Conservation (phyloP, 2,329 filamentous ascomycete genomes). For the Alternaria brassicicola region DNA sequence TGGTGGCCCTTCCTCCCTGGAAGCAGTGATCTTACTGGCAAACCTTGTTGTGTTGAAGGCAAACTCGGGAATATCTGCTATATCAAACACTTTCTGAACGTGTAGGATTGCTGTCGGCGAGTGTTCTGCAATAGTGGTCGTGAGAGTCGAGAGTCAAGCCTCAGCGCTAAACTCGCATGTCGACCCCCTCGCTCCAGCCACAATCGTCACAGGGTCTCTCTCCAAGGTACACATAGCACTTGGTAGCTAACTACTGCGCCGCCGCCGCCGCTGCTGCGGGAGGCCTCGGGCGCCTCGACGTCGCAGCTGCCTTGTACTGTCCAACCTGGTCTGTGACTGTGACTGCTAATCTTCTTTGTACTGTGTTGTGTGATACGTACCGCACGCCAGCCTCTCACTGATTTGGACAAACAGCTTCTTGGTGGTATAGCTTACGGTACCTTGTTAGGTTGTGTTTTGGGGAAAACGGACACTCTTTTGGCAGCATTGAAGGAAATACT, state of each 20-base stretch:
- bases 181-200: slow-evolving; percentile 9
- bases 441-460: not conserved
- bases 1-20: not conserved
- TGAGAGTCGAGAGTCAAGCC: not conserved
- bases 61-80: not conserved
- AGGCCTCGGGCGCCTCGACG: slow-evolving; percentile 7
- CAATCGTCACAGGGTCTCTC: slow-evolving; percentile 9
- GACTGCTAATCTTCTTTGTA: slow-evolving; percentile 8
- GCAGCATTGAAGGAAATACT: not conserved
- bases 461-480: not conserved
- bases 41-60: not conserved
- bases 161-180: slow-evolving; percentile 8
- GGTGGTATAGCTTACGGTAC: not conserved
- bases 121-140: not conserved
- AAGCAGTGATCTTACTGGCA: not conserved
- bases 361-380: slow-evolving; percentile 6
- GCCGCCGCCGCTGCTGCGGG: slow-evolving; percentile 4
- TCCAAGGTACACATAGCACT: not conserved
- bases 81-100: not conserved
- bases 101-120: not conserved
- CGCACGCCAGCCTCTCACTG: slow-evolving; percentile 6
- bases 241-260: slow-evolving; percentile 4
- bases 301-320: slow-evolving; percentile 7
- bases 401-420: not conserved
- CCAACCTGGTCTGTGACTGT: slow-evolving; percentile 5